Base-by-base conservation (phyloP, 495 filamentous ascomycete species). In the Monascus purpureus region DNA sequence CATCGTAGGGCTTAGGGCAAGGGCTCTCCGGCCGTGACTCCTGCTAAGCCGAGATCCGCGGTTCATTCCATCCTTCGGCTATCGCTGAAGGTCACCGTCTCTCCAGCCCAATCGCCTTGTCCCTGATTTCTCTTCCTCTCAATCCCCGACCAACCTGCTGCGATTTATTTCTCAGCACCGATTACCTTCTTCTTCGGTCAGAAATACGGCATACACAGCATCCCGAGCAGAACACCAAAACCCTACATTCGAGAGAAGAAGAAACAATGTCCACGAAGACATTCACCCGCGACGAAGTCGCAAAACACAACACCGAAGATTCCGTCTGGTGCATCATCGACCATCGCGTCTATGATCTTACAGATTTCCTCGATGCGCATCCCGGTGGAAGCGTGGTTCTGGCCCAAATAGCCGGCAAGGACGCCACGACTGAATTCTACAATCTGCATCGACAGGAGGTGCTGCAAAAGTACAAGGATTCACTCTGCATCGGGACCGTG, bases 401-500 rank as follows among this genome's bases (percentile, higher is more conserved):
- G 0, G 19, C 48, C 5, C 67, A 75, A 35, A 55, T 67, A 3
- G 73, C 68, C 32, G 72, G 73, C 13, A 50, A 56, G 28, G 72
- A 77, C 42, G 71, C 68, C 14, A 75, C 67, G 2, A 53, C 54
- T 14, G 62, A 54, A 0, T 77, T 70, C 36, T 72, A 75, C 35
- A 62, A 76, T 39, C 58, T 67, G 2, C 72, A 73, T 28, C 73
- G 75, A 22, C 70, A 72, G 13, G 63, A 67, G 27, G 71, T 90
- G 2, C 70, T 90, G 2, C 52, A 72, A 33, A 85, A 83, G 44
- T 90, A 90, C 67, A 47, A 53, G 3, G 60, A 70, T 40, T 39
- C 50, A 16, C 68, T 90, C n/a, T 78, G 70, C 56, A 70, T 90
- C 39, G 84, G 84, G 40, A 77, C 71, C 8, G 50, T 93, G 42